Evolutionary conservation across 1,139 yeast genomes (phyloP).

Genomic region (Arxiozyma slooffiae): DNA sequence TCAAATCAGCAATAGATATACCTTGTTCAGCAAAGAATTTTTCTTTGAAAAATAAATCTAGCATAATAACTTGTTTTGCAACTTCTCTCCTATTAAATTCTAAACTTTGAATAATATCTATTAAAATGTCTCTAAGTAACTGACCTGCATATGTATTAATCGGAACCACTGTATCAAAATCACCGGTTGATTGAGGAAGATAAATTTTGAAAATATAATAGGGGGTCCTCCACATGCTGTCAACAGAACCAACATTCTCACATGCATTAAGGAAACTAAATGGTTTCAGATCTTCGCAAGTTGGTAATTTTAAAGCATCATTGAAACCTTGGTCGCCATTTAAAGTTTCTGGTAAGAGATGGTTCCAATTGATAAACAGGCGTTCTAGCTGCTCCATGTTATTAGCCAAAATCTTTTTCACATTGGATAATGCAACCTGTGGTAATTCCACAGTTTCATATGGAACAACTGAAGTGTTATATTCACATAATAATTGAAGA

Average conservation of each 20-base stretch:
- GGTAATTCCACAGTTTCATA: conserved; percentile 46
- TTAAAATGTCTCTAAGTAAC: conserved; percentile 62
- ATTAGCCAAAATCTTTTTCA: conserved; percentile 33
- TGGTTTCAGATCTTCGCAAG: conserved; percentile 33
- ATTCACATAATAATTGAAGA: conserved; percentile 19
- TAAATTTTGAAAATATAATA: conserved; percentile 60
- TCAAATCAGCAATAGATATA: conserved; percentile 65
- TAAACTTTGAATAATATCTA: conserved; percentile 66
- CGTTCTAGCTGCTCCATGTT: conserved; percentile 32
- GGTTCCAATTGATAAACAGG: conserved; percentile 28
- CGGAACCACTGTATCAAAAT: conserved; percentile 66
- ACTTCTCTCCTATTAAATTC: conserved; percentile 87
- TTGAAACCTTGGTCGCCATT: conserved; percentile 26
- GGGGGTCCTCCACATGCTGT: conserved; percentile 46
- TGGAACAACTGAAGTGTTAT: conserved; percentile 36
- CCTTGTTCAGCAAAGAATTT: conserved; percentile 77
- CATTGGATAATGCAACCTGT: conserved; percentile 45
- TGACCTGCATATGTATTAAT: conserved; percentile 50
- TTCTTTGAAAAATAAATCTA: conserved; percentile 64
- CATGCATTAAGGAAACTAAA: conserved; percentile 27
- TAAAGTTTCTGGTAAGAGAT: conserved; percentile 19
- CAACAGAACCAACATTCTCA: conserved; percentile 37
- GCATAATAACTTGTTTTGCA: conserved; percentile 66
- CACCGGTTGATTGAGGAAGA: conserved; percentile 35
- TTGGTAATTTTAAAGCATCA: conserved; percentile 33